Evolutionary conservation across 495 filamentous ascomycete genomes (phyloP).

Genomic region (Letharia columbiana): DNA sequence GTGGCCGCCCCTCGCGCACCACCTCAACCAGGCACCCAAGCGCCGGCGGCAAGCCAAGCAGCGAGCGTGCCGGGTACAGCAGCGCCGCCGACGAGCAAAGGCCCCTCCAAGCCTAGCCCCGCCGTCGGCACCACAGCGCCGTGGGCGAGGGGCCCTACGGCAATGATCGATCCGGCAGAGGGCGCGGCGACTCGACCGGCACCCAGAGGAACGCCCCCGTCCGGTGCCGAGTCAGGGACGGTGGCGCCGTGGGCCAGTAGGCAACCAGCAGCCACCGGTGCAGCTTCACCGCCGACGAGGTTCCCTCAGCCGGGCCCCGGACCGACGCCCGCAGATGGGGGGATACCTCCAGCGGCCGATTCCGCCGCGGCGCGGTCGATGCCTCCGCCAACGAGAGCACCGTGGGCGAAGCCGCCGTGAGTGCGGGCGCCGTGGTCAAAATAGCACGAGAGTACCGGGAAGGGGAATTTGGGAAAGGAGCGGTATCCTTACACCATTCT

Average conservation of each 20-base stretch:
- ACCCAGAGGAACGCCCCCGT: not conserved
- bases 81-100: not conserved
- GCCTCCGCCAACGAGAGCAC: slow-evolving; percentile 21
- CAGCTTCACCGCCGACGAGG: not conserved
- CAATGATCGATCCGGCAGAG: not conserved
- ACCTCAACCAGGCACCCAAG: slow-evolving; percentile 16
- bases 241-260: not conserved
- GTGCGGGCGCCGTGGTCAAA: not conserved
- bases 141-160: not conserved
- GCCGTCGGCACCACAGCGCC: not conserved
- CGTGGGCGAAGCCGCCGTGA: slow-evolving; percentile 20
- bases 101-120: not conserved
- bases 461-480: too few relatives aligned
- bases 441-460: not conserved
- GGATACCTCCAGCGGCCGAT: not conserved
- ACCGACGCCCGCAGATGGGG: not conserved
- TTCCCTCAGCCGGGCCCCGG: not conserved
- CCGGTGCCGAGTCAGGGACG: not conserved
- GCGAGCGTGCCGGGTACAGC: not conserved
- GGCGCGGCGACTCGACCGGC: not conserved
- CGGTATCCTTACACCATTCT: too few relatives aligned
- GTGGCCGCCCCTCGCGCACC: slow-evolving; percentile 1
- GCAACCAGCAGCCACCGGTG: not conserved
- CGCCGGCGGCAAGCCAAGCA: slow-evolving; percentile 16
- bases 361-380: slow-evolving; percentile 1